phyloP scores from a whole-genome alignment of 768 basidiomycete species.

The Mrakia frigida region DNA sequence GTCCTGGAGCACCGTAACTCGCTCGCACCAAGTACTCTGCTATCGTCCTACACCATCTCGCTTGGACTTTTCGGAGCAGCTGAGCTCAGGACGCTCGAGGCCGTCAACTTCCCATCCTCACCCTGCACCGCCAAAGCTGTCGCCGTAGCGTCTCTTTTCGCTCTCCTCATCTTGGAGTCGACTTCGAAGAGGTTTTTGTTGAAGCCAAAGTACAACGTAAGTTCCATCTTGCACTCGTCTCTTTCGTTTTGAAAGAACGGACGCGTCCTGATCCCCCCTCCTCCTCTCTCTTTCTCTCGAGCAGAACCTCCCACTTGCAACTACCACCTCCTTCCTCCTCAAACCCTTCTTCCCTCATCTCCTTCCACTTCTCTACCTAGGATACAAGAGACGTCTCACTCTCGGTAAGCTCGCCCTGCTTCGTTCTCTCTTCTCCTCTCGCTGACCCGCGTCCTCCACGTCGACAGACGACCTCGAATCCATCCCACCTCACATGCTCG shows the following conservation, averaged over 20 bases:
- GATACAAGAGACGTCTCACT: neutral
- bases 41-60: neutral
- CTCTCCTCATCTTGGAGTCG: neutral
- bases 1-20: constrained; percentile 1
- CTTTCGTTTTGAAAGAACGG: too few species aligned
- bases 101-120: neutral
- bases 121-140: neutral
- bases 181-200: neutral
- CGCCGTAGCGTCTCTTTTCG: neutral
- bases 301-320: neutral
- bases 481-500: constrained; percentile 12
- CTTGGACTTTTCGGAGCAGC: constrained; percentile 8
- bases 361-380: constrained; percentile 11
- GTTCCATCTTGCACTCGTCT: neutral
- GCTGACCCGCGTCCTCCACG: neutral
- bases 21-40: constrained; percentile 1
- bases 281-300: too few species aligned
- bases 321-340: constrained; percentile 14
- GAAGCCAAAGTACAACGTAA: neutral
- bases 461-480: constrained; percentile 3
- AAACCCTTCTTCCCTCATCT: constrained; percentile 25
- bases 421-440: neutral
- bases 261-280: neutral
- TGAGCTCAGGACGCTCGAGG: constrained; percentile 13
- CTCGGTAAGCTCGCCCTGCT: neutral